Conservation (phyloP, 208 protist species). For the Crithidia fasciculata region DNA sequence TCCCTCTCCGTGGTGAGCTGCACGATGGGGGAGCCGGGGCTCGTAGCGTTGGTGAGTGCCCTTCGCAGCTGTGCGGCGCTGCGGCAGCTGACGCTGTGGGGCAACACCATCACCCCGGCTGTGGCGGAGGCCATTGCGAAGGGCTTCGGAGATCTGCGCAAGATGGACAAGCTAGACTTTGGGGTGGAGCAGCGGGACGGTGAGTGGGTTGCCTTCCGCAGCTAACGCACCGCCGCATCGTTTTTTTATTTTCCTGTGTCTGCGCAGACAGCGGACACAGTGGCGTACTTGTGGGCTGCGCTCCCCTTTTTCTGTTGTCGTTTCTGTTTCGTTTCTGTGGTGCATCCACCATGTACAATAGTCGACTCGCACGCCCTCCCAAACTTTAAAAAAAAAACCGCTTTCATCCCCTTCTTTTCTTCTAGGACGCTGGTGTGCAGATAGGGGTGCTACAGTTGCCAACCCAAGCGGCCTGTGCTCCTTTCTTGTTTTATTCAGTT, state of each 20-base stretch:
- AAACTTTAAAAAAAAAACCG: no score
- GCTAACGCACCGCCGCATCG: neutral
- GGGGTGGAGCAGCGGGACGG: slow-evolving; percentile 39
- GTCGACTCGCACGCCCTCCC: no score
- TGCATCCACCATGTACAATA: no score
- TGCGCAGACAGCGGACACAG: neutral
- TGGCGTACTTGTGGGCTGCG: no score
- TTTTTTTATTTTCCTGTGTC: neutral
- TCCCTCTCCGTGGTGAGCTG: slow-evolving; percentile 53
- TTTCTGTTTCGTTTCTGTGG: no score
- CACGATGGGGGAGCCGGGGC: slow-evolving; percentile 59
- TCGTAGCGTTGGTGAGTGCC: slow-evolving; percentile 46
- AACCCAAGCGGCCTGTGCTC: no score
- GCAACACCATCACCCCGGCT: slow-evolving; percentile 64
- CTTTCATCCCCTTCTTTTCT: no score
- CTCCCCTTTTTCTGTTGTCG: no score
- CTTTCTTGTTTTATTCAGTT: no score
- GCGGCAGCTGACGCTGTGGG: slow-evolving; percentile 62
- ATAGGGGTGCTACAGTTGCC: no score
- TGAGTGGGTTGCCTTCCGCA: slow-evolving; percentile 25
- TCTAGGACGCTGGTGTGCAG: no score
- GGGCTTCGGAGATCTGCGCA: slow-evolving; percentile 48
- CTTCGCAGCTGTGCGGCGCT: slow-evolving; percentile 46
- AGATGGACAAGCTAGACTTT: slow-evolving; percentile 60
- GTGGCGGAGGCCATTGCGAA: slow-evolving; percentile 44